These are phyloP conservation scores for Ophiostoma sp. DNA, from an alignment of 2,329 filamentous ascomycete species.

Conservation along the genomic window DNA sequence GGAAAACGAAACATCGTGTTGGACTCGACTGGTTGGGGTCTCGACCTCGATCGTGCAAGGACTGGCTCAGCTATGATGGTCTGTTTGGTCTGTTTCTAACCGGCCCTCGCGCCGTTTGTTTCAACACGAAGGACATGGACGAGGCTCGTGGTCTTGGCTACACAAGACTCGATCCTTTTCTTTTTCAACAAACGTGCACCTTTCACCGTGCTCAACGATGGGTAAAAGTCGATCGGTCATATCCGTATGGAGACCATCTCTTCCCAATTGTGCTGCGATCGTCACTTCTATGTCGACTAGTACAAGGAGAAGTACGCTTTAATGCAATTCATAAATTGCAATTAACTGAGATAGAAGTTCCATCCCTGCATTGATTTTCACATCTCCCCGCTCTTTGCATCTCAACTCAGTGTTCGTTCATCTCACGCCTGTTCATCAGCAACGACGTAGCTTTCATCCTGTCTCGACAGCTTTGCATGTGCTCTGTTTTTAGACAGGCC, in stretches of 20 bases:
- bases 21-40: background rate
- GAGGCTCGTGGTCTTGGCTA: background rate
- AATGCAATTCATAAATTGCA: background rate
- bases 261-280: background rate
- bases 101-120: background rate
- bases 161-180: background rate
- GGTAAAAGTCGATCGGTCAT: background rate
- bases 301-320: background rate
- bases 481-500: background rate
- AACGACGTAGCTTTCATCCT: background rate
- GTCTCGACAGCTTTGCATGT: background rate
- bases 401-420: background rate
- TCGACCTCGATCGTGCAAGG: background rate
- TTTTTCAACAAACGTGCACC: background rate
- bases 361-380: background rate
- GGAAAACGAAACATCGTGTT: background rate
- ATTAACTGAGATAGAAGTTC: background rate
- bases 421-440: background rate
- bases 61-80: slow-evolving; percentile 1
- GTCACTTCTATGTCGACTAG: background rate
- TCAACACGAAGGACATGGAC: background rate
- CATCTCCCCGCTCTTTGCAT: background rate
- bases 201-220: background rate
- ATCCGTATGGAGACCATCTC: background rate
- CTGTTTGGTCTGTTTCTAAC: background rate